Evolutionary conservation across 2,329 filamentous ascomycete species (phyloP).

Genomic region (Pyrenochaeta sp.): DNA sequence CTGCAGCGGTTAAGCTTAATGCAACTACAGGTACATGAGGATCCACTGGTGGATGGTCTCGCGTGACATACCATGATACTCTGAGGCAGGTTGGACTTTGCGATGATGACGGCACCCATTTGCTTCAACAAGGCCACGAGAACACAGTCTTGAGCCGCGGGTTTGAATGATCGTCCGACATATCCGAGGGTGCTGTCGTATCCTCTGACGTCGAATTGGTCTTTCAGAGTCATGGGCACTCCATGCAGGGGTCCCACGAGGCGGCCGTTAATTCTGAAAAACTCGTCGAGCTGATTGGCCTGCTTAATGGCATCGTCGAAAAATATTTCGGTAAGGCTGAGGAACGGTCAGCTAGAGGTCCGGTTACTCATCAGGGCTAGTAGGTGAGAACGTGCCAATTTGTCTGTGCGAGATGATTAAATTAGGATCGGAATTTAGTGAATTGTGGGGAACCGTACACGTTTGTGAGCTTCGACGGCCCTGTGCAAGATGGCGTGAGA

Average conservation of each 20-base stretch:
- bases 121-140: conserved; percentile 66
- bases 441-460: conserved; percentile 26
- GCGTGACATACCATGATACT: conserved; percentile 58
- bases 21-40: neutral
- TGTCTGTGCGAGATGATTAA: conserved; percentile 50
- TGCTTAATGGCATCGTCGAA: conserved; percentile 53
- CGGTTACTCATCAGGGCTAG: conserved; percentile 57
- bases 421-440: neutral
- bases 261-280: conserved; percentile 43
- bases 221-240: conserved; percentile 57
- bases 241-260: conserved; percentile 58
- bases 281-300: conserved; percentile 52
- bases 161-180: conserved; percentile 66
- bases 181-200: conserved; percentile 64
- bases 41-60: conserved; percentile 21
- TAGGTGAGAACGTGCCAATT: conserved; percentile 52
- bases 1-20: conserved; percentile 49
- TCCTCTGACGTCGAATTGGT: conserved; percentile 59
- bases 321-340: conserved; percentile 57
- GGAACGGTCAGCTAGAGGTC: conserved; percentile 52
- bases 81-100: conserved; percentile 63
- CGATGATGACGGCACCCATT: conserved; percentile 57
- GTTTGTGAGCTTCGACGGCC: conserved; percentile 38
- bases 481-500: conserved; percentile 45
- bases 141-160: conserved; percentile 58